Conservation (phyloP, 345 rosid genomes). For the Schrenkiella parvula region DNA sequence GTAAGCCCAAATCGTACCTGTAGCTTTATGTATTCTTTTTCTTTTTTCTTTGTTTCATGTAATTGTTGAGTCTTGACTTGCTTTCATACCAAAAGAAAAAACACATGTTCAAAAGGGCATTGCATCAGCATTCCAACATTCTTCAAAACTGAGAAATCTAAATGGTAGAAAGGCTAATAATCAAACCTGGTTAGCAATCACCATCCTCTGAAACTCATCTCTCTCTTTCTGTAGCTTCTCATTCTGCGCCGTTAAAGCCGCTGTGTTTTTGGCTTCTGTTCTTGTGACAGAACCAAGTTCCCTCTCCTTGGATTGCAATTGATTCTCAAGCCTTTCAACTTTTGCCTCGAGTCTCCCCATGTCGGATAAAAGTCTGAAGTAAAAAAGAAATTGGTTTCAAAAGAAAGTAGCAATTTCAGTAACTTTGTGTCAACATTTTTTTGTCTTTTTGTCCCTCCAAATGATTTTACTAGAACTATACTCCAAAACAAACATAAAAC, state of each 20-base stretch:
- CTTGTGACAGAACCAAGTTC: constrained; percentile 89
- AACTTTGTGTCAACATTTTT: background rate
- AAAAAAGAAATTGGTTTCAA: background rate
- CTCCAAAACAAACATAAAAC: constrained; percentile 3
- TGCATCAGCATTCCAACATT: background rate
- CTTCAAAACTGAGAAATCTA: background rate
- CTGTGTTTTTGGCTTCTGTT: constrained; percentile 85
- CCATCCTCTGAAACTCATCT: constrained; percentile 98
- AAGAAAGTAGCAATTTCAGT: background rate
- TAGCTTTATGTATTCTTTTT: constrained; percentile 93
- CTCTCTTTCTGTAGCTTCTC: constrained; percentile 93
- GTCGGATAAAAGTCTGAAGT: constrained; percentile 60
- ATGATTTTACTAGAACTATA: background rate
- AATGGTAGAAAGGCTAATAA: background rate
- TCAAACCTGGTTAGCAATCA: constrained; percentile 87
- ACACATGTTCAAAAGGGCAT: constrained; percentile 11
- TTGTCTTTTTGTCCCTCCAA: background rate
- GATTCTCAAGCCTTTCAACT: constrained; percentile 90
- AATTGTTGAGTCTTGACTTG: constrained; percentile 97
- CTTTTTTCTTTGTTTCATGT: constrained; percentile 96
- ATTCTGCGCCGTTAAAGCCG: constrained; percentile 78
- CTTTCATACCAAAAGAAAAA: constrained; percentile 35
- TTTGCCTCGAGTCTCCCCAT: constrained; percentile 85
- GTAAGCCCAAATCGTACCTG: constrained; percentile 47
- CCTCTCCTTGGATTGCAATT: constrained; percentile 78